Base-by-base conservation (phyloP, 1,139 yeast genomes). In the Yamadazyma sp. region DNA sequence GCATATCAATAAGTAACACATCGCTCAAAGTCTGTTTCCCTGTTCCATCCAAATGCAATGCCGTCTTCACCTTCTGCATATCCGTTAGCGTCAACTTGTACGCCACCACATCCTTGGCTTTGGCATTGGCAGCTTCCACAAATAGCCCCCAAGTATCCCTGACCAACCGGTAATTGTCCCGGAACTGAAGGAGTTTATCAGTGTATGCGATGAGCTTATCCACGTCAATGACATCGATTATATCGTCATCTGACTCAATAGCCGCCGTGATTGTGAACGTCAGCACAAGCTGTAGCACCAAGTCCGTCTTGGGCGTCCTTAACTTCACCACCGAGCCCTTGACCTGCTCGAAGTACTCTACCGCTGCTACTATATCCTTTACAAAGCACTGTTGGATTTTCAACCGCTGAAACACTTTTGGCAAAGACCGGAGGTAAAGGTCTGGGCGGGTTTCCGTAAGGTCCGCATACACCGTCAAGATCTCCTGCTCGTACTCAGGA, bases 1-100 rank as follows among this genome's bases (percentile, higher is more conserved):
- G 50, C 76, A 71, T 71, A 42, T 70, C 76, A 8, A 71, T 71
- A 34, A 71, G 51, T n/a, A 69, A 52, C 5, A 62, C 45, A 40
- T 70, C 72, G 26, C 59, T 56, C 47, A 44, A 5, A 34, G 39
- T 27, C 41, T 50, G 18, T 47, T 53, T 11, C 3, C 42, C 42
- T 34, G 50, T 13, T 11, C 39, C 52, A 28, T 63, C 67, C 24
- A 70, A 48, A 18, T 57, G 55, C 27, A 70, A 50, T 1, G 43
- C 41, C 1, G 50, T 39, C 39, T 70, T 70, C 25, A 70, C 58
- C 12, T 43, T 47, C 35, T 63, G 57, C 35, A 71, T 47, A 32
- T 62, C 68, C 1, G 65, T 65, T 8, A 70, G 45, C 1, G 64
- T 54, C 17, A 71, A 49, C 33, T 50, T 51, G 42, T 47, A 58